These are phyloP conservation scores for Davidsoniella neocaledoniae DNA, from an alignment of 2,329 filamentous ascomycete genomes.

Conservation along the genomic window DNA sequence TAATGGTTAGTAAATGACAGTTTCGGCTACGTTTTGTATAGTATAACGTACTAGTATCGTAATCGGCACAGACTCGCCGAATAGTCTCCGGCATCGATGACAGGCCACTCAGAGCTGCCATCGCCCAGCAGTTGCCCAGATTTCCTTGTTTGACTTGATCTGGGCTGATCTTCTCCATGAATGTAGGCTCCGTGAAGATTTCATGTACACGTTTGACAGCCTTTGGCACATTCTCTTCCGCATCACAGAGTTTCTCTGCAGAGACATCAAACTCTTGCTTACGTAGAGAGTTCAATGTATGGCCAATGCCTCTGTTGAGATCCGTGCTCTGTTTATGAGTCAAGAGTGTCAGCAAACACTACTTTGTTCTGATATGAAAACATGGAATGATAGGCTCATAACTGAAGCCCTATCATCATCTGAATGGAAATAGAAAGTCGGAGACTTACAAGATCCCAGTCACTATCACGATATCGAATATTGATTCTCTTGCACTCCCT, in stretches of 20 bases:
- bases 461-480: constrained; percentile 58
- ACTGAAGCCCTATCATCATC: not conserved
- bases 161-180: constrained; percentile 47
- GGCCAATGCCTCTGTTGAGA: constrained; percentile 45
- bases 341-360: not conserved
- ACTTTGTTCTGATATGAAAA: not conserved
- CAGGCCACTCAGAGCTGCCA: constrained; percentile 61
- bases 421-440: constrained; percentile 13
- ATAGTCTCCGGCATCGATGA: constrained; percentile 57
- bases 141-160: constrained; percentile 64
- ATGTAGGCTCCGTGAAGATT: constrained; percentile 58
- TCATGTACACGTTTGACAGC: constrained; percentile 61
- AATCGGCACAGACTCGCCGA: constrained; percentile 57
- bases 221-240: constrained; percentile 42
- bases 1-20: not conserved
- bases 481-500: constrained; percentile 56
- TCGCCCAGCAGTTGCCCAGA: constrained; percentile 70
- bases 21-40: not conserved
- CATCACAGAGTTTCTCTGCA: constrained; percentile 16
- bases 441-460: constrained; percentile 36
- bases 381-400: not conserved
- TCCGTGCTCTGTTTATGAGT: constrained; percentile 37
- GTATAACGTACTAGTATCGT: constrained; percentile 37
- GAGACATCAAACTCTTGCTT: constrained; percentile 33
- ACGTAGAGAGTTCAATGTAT: constrained; percentile 37